Base-by-base conservation (phyloP, 1,139 yeast genomes). In the Blastobotrys elegans region DNA sequence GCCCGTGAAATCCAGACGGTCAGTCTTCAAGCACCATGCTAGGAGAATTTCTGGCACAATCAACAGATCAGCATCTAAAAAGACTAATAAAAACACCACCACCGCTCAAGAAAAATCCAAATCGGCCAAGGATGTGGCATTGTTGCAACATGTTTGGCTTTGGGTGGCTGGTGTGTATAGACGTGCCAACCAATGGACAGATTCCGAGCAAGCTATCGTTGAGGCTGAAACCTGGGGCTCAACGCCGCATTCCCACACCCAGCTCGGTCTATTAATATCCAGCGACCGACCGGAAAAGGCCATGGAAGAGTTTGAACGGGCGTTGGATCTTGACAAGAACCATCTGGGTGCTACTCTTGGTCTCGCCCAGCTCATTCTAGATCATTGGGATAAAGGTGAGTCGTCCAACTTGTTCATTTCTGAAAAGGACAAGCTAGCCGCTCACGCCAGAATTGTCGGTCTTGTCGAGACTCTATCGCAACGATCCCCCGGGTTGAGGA, bases 141-240 rank as follows among this genome's bases (percentile, higher is more conserved):
- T 80, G 10, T 63, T 82, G 45, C 87, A 82, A 57, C 73, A 73
- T 30, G 61, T 86, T 11, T 89, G 96, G 96, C 64, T 88, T 46
- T 79, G 88, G 79, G 74, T 87, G 0, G 76, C 89, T 1, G 75
- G 75, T 36, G 68, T 87, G 33, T 89, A 86, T 62, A 68, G 77
- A 56, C 76, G 79, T 53, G 72, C 77, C 4, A 81, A 76, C 1
- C 68, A 78, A 47, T 54, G 67, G 3, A 75, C 70, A 6, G 95
- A 87, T 50, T 80, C 90, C 10, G 82, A 80, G 56, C 82, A 79
- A 53, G 85, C 95, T 45, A 73, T 88, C 6, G 73, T 75, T 7
- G 96, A 88, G 62, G 88, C 95, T 0, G 85, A 79, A 53, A 66
- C 72, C 1, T 67, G 72, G 16, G 70, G 64, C 48, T 73, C 73